A percentile compares a stretch with the other conserved stretches of the same genome.
These are phyloP conservation scores for Podospora sp. DNA, from an alignment of 495 filamentous ascomycete genomes.

Conservation along the genomic window DNA sequence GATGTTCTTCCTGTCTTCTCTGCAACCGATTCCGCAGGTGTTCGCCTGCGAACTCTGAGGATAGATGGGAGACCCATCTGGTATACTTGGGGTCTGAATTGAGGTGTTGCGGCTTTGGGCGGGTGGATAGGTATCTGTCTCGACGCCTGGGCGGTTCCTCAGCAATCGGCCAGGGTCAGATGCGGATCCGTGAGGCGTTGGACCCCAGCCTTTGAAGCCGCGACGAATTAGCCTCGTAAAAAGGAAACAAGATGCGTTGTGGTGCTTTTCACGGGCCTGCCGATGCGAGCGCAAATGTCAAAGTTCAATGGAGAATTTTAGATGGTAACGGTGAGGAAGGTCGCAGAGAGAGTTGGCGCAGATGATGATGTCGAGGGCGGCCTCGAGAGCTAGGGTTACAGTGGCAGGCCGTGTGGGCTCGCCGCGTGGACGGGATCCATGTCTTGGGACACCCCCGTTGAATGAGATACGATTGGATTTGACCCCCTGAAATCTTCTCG, in stretches of 20 bases:
- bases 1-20: neutral
- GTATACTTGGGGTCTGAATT: neutral
- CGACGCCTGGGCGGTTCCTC: neutral
- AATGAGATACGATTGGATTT: conserved; percentile 17
- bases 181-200: too few species aligned
- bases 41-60: conserved; percentile 22
- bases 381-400: neutral
- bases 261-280: neutral
- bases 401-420: conserved; percentile 11
- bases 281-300: neutral
- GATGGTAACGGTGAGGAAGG: neutral
- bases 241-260: neutral
- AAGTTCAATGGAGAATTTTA: neutral
- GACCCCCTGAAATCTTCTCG: conserved; percentile 15
- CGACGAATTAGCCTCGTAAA: neutral
- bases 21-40: neutral
- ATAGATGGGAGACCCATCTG: conserved; percentile 28
- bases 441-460: conserved; percentile 20
- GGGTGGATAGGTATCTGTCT: neutral
- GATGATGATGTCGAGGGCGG: neutral
- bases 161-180: neutral
- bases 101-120: neutral
- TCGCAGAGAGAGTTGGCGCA: neutral
- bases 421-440: conserved; percentile 12
- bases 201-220: neutral